Conservation (phyloP, 1,284 basidiomycete species). For the Ganoderma sinense region DNA sequence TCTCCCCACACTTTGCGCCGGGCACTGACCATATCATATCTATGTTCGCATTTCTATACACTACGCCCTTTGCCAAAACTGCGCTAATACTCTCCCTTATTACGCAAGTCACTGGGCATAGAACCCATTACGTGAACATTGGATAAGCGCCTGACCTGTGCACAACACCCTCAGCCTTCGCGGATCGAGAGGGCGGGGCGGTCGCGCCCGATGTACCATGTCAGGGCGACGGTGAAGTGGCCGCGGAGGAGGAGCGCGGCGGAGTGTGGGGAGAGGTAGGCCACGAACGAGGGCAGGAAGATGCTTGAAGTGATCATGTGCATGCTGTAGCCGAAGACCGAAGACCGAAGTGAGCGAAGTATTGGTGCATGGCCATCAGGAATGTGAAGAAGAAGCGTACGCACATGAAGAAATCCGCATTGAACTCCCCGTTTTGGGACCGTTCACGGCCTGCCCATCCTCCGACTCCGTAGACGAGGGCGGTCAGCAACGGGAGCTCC, state of each 20-base stretch:
- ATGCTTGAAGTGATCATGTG: slow-evolving; percentile 55
- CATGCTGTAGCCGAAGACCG: slow-evolving; percentile 48
- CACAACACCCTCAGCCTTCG: too few species aligned
- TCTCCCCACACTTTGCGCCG: too few species aligned
- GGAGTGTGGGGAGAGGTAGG: slow-evolving; percentile 36
- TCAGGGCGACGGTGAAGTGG: slow-evolving; percentile 46
- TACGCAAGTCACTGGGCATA: too few species aligned
- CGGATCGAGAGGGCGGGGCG: slow-evolving; percentile 42
- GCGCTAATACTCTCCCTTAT: too few species aligned
- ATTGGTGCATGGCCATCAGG: neutral
- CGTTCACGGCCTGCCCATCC: slow-evolving; percentile 38
- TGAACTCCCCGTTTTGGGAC: slow-evolving; percentile 37
- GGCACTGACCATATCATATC: too few species aligned
- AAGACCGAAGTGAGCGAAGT: neutral
- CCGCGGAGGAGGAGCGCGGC: slow-evolving; percentile 44
- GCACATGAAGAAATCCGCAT: slow-evolving; percentile 47
- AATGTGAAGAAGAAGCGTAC: slow-evolving; percentile 17
- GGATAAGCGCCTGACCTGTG: too few species aligned
- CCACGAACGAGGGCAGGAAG: slow-evolving; percentile 47
- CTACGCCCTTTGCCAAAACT: too few species aligned
- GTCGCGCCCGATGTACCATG: slow-evolving; percentile 48
- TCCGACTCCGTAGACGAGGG: slow-evolving; percentile 49
- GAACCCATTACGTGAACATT: too few species aligned
- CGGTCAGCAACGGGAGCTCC: slow-evolving; percentile 48
- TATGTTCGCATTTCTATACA: too few species aligned